Percentiles rank a stretch among this genome's conserved stretches.
Evolutionary conservation across 1,284 basidiomycete species (phyloP).

Genomic region (Paramarasmius palmivorus): DNA sequence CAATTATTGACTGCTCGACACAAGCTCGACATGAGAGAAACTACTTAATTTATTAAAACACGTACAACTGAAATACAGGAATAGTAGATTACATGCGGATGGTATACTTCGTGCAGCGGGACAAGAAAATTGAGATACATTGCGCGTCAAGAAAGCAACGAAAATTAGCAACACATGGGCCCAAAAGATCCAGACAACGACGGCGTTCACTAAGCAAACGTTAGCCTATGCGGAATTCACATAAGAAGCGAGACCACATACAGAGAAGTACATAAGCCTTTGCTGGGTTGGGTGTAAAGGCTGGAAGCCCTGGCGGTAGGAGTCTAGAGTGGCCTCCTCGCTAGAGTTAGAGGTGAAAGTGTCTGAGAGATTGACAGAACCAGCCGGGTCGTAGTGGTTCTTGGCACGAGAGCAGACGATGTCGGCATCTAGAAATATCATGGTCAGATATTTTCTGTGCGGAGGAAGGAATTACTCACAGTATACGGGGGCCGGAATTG

Average conservation of each 20-base stretch:
- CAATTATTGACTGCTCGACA: too few relatives aligned
- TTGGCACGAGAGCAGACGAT: conserved; percentile 81
- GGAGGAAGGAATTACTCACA: conserved; percentile 60
- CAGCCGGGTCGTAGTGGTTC: conserved; percentile 81
- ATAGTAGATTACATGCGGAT: too few relatives aligned
- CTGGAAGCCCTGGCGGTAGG: conserved; percentile 8
- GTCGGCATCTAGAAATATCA: conserved; percentile 69
- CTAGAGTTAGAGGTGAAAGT: neutral
- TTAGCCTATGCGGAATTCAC: neutral
- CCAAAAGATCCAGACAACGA: too few relatives aligned
- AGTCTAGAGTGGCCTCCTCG: conserved; percentile 5
- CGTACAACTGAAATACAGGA: too few relatives aligned
- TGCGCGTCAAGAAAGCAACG: too few relatives aligned
- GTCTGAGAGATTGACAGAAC: conserved; percentile 52
- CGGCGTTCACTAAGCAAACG: too few relatives aligned
- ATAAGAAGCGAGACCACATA: neutral
- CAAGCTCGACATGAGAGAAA: too few relatives aligned
- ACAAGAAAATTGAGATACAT: too few relatives aligned
- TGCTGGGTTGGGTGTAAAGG: neutral
- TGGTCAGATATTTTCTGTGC: conserved; percentile 46
- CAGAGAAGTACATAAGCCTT: conserved; percentile 14
- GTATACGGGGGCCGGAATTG: conserved; percentile 82
- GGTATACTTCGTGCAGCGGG: too few relatives aligned
- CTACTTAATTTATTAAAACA: too few relatives aligned
- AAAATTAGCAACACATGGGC: too few relatives aligned